Percentiles rank a stretch among this genome's conserved stretches.
Conservation (phyloP, 1,284 basidiomycete genomes). For the Cryptococcus floricola region DNA sequence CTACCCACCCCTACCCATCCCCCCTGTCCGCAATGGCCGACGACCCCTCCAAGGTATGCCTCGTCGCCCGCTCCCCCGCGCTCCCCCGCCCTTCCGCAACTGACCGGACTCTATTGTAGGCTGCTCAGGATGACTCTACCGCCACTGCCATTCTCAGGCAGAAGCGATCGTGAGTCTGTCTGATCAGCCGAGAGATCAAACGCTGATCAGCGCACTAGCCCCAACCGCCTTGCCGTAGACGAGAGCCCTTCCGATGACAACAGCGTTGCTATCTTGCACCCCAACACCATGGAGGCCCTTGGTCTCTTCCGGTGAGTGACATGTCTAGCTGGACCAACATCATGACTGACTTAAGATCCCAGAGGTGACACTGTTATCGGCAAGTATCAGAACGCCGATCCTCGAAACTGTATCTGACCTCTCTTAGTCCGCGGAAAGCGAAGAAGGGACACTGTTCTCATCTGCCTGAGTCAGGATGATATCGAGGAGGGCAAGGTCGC, state of each 20-base stretch:
- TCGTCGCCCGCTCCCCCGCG: background rate
- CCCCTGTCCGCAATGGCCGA: slow-evolving; percentile 25
- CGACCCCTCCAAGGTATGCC: slow-evolving; percentile 33
- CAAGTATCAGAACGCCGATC: slow-evolving; percentile 9
- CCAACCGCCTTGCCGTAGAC: slow-evolving; percentile 91
- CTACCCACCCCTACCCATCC: too few relatives aligned
- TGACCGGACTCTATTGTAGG: slow-evolving; percentile 16
- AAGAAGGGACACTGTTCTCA: slow-evolving; percentile 90
- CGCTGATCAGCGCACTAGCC: slow-evolving; percentile 53
- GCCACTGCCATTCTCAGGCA: slow-evolving; percentile 91
- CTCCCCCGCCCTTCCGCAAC: background rate
- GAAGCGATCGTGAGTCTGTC: slow-evolving; percentile 82
- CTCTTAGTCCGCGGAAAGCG: slow-evolving; percentile 71
- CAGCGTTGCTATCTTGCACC: slow-evolving; percentile 86
- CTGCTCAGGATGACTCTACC: slow-evolving; percentile 48
- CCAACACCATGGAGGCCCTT: slow-evolving; percentile 92
- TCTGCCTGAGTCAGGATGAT: slow-evolving; percentile 90
- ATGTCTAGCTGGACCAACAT: background rate
- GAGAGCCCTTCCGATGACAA: slow-evolving; percentile 85
- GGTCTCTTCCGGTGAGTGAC: slow-evolving; percentile 77
- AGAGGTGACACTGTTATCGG: slow-evolving; percentile 46
- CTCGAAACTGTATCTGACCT: slow-evolving; percentile 27
- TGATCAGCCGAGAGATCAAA: background rate
- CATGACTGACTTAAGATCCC: slow-evolving; percentile 2
- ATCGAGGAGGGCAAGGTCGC: slow-evolving; percentile 97